phyloP scores from a whole-genome alignment of 306 rosid species.

The Pueraria montana region DNA sequence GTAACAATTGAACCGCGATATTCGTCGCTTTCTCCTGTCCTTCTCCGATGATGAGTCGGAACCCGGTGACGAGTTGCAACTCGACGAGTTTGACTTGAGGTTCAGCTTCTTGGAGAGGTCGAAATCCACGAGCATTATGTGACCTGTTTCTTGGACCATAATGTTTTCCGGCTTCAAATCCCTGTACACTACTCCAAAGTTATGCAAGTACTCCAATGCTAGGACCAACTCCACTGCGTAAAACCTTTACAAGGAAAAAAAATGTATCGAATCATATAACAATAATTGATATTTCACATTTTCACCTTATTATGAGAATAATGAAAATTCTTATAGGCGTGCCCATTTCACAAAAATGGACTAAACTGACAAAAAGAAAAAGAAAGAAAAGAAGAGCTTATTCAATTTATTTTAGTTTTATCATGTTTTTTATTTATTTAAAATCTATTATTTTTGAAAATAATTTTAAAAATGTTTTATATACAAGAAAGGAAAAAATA shows the following conservation, averaged over 20 bases:
- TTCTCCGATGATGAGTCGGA: background rate
- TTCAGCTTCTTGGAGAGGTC: conserved; percentile 79
- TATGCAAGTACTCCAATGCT: conserved; percentile 82
- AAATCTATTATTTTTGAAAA: too few species aligned
- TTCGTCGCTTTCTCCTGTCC: conserved; percentile 31
- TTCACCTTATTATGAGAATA: too few species aligned
- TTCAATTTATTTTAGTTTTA: too few species aligned
- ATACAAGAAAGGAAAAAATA: too few species aligned
- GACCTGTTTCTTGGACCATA: conserved; percentile 87
- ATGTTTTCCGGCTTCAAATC: conserved; percentile 95
- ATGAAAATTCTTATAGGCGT: too few species aligned
- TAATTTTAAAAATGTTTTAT: too few species aligned
- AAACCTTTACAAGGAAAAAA: conserved; percentile 56
- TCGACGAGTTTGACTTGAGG: conserved; percentile 48
- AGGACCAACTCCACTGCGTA: conserved; percentile 89
- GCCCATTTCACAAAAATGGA: too few species aligned
- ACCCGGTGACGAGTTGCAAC: conserved; percentile 48
- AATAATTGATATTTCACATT: background rate
- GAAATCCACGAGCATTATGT: conserved; percentile 93
- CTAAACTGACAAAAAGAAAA: too few species aligned
- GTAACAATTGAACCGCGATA: conserved; percentile 48
- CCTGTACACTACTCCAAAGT: conserved; percentile 79
- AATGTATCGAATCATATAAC: background rate
- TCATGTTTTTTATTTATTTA: too few species aligned
- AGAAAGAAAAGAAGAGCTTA: too few species aligned